Conservation (phyloP, 768 basidiomycete species). For the Tricholoma hemisulphureum region DNA sequence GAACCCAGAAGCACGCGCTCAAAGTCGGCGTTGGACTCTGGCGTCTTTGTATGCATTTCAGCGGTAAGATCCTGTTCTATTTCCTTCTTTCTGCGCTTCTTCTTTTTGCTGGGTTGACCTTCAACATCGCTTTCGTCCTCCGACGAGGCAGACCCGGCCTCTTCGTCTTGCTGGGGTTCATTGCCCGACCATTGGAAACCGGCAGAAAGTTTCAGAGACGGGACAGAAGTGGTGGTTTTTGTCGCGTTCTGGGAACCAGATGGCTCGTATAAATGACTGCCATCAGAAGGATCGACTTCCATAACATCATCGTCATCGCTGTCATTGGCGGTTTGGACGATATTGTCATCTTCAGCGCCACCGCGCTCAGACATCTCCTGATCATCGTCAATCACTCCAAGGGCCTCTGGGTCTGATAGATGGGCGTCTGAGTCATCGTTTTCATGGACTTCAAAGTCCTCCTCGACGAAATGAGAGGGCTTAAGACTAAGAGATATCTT, state of each 20-base stretch:
- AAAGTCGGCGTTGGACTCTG: constrained; percentile 93
- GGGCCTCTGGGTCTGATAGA: constrained; percentile 19
- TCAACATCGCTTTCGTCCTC: constrained; percentile 48
- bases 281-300: constrained; percentile 43
- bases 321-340: constrained; percentile 17
- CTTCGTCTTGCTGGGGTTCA: constrained; percentile 34
- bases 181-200: constrained; percentile 74
- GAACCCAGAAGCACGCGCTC: constrained; percentile 90
- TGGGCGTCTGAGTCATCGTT: constrained; percentile 28
- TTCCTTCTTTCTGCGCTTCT: constrained; percentile 64
- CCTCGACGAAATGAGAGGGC: constrained; percentile 78
- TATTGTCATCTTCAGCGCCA: constrained; percentile 18
- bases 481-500: constrained; percentile 87
- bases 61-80: constrained; percentile 81
- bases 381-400: constrained; percentile 32
- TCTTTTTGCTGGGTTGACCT: constrained; percentile 54
- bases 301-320: constrained; percentile 38
- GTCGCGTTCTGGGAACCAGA: constrained; percentile 7
- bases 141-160: constrained; percentile 39
- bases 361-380: constrained; percentile 22
- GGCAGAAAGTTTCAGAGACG: constrained; percentile 50
- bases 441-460: constrained; percentile 50
- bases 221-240: constrained; percentile 15
- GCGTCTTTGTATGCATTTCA: constrained; percentile 80
- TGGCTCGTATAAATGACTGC: constrained; percentile 24